Evolutionary conservation across 345 rosid species (phyloP).

Genomic region (Melastoma malabathricum): DNA sequence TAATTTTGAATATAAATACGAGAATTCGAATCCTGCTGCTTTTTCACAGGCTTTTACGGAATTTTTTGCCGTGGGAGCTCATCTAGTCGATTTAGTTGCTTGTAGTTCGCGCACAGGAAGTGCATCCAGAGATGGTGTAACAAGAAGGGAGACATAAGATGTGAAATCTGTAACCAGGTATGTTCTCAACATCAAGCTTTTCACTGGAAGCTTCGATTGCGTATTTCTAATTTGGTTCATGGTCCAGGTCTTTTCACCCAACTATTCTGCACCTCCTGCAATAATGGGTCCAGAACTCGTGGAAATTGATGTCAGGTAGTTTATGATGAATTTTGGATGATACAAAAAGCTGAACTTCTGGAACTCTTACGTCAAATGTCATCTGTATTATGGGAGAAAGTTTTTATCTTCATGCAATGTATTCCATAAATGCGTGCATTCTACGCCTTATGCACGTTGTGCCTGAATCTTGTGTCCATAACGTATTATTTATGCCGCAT

Average conservation of each 20-base stretch:
- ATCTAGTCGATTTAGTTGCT: background rate
- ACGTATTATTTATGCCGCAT: no score
- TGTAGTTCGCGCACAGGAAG: constrained; percentile 58
- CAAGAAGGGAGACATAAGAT: constrained; percentile 50
- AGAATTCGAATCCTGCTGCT: no score
- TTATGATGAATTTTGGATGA: background rate
- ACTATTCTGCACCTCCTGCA: constrained; percentile 39
- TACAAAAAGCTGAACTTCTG: background rate
- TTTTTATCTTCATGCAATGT: no score
- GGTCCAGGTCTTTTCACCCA: constrained; percentile 44
- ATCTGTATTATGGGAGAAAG: no score
- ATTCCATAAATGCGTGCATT: no score
- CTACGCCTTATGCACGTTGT: no score
- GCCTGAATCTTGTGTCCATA: no score
- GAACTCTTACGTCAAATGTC: background rate
- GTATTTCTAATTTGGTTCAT: constrained; percentile 2
- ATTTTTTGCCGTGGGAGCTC: no score
- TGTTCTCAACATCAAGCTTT: constrained; percentile 1
- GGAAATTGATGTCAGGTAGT: constrained; percentile 49
- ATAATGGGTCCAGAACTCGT: constrained; percentile 28
- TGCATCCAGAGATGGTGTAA: constrained; percentile 69
- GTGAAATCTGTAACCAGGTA: constrained; percentile 59
- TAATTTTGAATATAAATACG: no score
- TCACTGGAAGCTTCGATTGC: background rate
- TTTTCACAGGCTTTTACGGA: no score